Evolutionary conservation across 352 stramenopile genomes (phyloP), one percentile per base, ranked within the genome.

Genomic region (Phytophthora rubi): DNA sequence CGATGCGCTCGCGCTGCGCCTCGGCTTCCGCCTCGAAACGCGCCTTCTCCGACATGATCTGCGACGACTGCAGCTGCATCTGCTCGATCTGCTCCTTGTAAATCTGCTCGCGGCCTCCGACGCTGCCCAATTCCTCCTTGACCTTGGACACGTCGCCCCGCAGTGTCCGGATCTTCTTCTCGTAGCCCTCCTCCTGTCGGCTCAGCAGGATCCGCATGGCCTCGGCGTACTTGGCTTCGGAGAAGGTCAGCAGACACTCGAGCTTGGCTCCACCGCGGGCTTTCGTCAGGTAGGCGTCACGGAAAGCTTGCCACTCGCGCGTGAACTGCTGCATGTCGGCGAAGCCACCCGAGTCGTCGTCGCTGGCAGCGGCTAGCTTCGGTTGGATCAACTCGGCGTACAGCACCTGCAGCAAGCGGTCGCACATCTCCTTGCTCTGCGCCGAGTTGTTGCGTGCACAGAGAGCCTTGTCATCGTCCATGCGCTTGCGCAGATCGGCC

Each of bases 61-160:
- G 73, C 28, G 89, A 94, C 56, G 87, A 92, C 51, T 81, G 76
- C 16, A 77, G 71, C 62, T 94, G 83, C 82, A 94, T 90, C 71
- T 92, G 81, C 68, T 96, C 89, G 58, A 96, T 92, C 76, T 95
- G 87, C 70, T 94, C 85, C 64, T 89, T 88, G 77, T 93, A 93
- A 68, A 95, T 91, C 74, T 94, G 84, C 49, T 94, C 85, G 37
- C 86, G 84, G 6, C 85, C 89, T 32, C 87, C 83, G 35, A 92
- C 86, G 51, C 85, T 93, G 37, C 86, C 89, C 12, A 96, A 81
- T 44, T 92, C 82, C 75, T 96, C 89, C 54, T 93, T 93, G 13
- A 94, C 87, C 26, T 89, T 89, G 2, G 83, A 80, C 6, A 92
- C 82, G 59, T 95, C 85, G 28, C 77, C 71, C 64, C 94, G 85